Evolutionary conservation across 169 alveolate species (phyloP).

Genomic region (Blepharisma undulans): DNA sequence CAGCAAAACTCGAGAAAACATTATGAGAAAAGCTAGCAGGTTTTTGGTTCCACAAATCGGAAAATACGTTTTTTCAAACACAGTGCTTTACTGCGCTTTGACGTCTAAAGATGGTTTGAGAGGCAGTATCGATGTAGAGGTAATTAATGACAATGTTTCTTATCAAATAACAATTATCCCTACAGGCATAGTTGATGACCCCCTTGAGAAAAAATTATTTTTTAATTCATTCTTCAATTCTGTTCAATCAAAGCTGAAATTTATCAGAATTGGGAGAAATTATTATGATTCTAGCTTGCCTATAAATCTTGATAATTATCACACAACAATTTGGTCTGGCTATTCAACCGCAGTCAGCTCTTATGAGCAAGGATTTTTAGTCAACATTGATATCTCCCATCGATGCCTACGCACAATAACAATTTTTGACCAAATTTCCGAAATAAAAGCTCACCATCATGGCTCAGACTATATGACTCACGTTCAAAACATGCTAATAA

Average conservation of each 20-base stretch:
- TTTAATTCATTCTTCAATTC: conserved; percentile 16
- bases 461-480: not conserved
- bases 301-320: too few relatives aligned
- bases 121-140: not conserved
- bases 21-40: not conserved
- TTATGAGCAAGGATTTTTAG: not conserved
- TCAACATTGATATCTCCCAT: conserved; percentile 28
- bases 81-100: not conserved
- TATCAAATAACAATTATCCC: not conserved
- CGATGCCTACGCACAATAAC: conserved; percentile 17
- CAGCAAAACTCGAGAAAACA: not conserved
- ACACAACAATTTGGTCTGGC: conserved; percentile 41
- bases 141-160: not conserved
- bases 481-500: not conserved
- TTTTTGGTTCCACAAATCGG: not conserved
- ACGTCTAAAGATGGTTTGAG: not conserved
- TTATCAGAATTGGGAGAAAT: conserved; percentile 16
- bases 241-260: not conserved
- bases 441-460: not conserved
- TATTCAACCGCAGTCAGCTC: conserved; percentile 9
- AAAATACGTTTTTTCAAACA: conserved; percentile 25
- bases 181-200: not conserved
- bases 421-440: not conserved
- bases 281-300: not conserved
- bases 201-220: not conserved